phyloP scores from a whole-genome alignment of 495 filamentous ascomycete genomes.

The Hypoxylon subgilvum region DNA sequence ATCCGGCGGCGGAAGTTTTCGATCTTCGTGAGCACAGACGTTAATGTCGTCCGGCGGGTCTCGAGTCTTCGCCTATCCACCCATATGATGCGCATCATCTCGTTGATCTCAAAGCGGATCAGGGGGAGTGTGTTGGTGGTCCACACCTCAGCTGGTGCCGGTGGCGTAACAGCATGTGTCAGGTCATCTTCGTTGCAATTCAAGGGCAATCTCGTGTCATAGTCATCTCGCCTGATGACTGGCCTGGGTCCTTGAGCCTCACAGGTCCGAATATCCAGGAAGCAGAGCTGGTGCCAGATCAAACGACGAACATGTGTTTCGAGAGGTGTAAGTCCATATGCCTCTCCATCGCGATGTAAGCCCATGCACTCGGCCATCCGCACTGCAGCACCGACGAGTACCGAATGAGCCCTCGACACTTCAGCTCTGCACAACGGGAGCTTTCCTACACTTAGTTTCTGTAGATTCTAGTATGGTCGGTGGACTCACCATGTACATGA shows the following conservation, averaged over 20 bases:
- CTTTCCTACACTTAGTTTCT: conserved; percentile 45
- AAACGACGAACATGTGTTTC: conserved; percentile 77
- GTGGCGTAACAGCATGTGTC: conserved; percentile 42
- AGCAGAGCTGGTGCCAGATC: conserved; percentile 76
- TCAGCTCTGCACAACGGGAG: conserved; percentile 72
- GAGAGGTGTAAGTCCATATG: conserved; percentile 66
- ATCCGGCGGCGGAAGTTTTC: conserved; percentile 65
- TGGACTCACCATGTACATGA: conserved; percentile 70
- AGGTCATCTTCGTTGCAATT: conserved; percentile 71
- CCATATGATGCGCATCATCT: conserved; percentile 73
- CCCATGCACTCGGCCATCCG: conserved; percentile 79
- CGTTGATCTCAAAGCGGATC: conserved; percentile 74
- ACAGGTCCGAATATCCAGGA: conserved; percentile 76
- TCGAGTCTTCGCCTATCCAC: conserved; percentile 67
- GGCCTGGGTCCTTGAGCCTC: conserved; percentile 75
- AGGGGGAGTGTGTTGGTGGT: conserved; percentile 69
- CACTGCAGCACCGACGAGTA: conserved; percentile 71
- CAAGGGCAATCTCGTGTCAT: conserved; percentile 69
- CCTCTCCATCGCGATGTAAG: conserved; percentile 71
- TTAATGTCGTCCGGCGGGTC: conserved; percentile 62
- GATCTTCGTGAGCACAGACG: conserved; percentile 63
- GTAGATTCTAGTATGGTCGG: neutral
- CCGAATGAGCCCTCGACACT: conserved; percentile 73
- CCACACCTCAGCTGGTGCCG: conserved; percentile 59
- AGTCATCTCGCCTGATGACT: conserved; percentile 71